Base-by-base conservation (phyloP, 805 yeast genomes). In the Cyberlindnera nakhonratchasimensis region DNA sequence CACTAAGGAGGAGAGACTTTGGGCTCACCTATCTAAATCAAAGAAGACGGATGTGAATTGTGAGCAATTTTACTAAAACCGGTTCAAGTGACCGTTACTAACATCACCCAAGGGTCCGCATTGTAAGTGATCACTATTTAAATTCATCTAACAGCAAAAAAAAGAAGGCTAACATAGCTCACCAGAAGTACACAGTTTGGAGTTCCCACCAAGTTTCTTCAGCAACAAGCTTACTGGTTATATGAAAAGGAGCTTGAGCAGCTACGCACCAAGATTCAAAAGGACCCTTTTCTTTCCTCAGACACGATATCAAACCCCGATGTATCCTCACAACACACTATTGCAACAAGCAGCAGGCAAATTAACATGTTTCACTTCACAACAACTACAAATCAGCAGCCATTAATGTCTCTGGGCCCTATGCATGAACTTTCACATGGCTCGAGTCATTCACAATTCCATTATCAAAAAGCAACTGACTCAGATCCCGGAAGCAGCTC, bases 161-260 rank as follows among this genome's bases (percentile, higher is more conserved):
- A 8, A 28, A 28, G 17, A 28, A 17, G n/a, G 20, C n/a, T 19
- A 14, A 6, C 6, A 28, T 28, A 10, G 2, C 7, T 4, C 8
- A 4, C 12, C 16, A 21, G 46, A 36, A 40, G 46, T 39, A 8
- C 47, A 25, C 36, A 50, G 29, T 57, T 57, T 14, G 45, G 46
- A 5, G 60, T 53, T 4, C 57, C 59, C 16, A 44, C 48, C 4
- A 45, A 48, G 8, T 58, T 58, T 18, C 44, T 58, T 2, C 62
- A 58, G 38, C 60, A 55, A 28, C 60, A 55, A 25, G 55, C 59
- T 6, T 58, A 46, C 25, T 57, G 62, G 60, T 42, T 58, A 11
- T 58, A 58, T 26, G 62, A 58, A 29, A 49, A 45, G 24, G 60
- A 58, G 36, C 37, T 58, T 20, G 59, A 58, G 21, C 57, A 55